phyloP scores from a whole-genome alignment of 768 basidiomycete genomes.

The Leccinum variicolor region DNA sequence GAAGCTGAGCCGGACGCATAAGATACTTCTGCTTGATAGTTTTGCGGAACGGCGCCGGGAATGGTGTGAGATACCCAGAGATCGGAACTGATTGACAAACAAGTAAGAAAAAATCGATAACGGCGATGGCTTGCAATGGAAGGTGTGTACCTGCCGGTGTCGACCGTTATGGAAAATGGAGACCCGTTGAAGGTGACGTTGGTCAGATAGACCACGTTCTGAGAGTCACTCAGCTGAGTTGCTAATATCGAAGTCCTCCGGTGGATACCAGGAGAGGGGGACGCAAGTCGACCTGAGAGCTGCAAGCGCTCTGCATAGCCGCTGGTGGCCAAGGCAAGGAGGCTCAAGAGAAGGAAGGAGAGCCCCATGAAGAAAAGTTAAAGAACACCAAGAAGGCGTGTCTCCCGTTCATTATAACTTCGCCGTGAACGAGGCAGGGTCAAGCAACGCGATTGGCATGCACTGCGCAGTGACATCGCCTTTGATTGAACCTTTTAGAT shows the following conservation, averaged over 20 bases:
- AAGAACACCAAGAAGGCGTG: not conserved
- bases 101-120: not conserved
- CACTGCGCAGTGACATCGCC: too few species aligned
- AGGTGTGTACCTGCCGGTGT: conserved; percentile 42
- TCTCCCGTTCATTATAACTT: not conserved
- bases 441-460: too few species aligned
- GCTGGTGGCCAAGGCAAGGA: conserved; percentile 7
- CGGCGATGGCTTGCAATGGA: not conserved
- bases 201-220: conserved; percentile 35
- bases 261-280: conserved; percentile 8
- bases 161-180: conserved; percentile 35
- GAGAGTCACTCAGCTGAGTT: conserved; percentile 24
- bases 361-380: conserved; percentile 8
- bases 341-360: conserved; percentile 2
- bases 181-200: conserved; percentile 39
- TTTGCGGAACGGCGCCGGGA: conserved; percentile 36
- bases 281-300: conserved; percentile 13
- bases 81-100: conserved; percentile 49
- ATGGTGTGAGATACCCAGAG: conserved; percentile 54
- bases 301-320: conserved; percentile 11
- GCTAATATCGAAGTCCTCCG: conserved; percentile 30
- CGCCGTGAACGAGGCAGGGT: not conserved
- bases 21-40: conserved; percentile 36
- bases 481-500: too few species aligned
- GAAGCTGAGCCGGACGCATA: conserved; percentile 55